A percentile compares a stretch with the other conserved stretches of the same genome.
Conservation (phyloP, 1,139 yeast genomes). For the Hemisphaericaspora xylanilytica region DNA sequence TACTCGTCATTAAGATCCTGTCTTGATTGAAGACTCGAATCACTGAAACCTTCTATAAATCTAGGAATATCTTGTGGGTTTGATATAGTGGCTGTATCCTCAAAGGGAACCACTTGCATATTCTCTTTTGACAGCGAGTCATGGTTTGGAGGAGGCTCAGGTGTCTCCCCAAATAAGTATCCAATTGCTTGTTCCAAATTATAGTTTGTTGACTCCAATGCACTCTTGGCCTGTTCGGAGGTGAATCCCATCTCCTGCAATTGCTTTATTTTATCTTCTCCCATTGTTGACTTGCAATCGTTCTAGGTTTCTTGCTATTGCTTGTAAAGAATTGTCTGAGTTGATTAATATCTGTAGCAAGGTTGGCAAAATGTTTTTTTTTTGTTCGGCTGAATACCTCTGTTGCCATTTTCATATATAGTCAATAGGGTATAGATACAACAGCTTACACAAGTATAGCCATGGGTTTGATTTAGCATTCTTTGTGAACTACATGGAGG, state of each 20-base stretch:
- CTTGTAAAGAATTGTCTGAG: no score
- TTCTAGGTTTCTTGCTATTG: background rate
- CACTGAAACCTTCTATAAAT: conserved; percentile 4
- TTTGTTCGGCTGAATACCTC: no score
- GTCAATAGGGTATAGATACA: no score
- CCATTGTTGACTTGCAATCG: no score
- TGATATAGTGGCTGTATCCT: conserved; percentile 18
- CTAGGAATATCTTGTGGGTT: conserved; percentile 21
- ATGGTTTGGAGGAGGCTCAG: conserved; percentile 14
- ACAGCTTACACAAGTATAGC: no score
- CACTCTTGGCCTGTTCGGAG: conserved; percentile 41
- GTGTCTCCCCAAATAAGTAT: conserved; percentile 46
- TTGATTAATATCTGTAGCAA: no score
- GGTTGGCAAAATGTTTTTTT: no score
- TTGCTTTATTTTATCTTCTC: conserved; percentile 25
- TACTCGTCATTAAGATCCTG: conserved; percentile 3
- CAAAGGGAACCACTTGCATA: conserved; percentile 11
- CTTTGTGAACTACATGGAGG: no score
- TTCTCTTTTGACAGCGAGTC: conserved; percentile 7
- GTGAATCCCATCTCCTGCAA: conserved; percentile 65
- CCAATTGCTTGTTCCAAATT: conserved; percentile 57
- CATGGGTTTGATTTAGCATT: background rate
- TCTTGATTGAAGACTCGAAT: background rate
- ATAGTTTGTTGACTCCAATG: conserved; percentile 40
- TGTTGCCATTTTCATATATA: no score